Evolutionary conservation across 2,329 filamentous ascomycete species (phyloP), one percentile per base, ranked within the genome.

Genomic region (Alternaria dauci): DNA sequence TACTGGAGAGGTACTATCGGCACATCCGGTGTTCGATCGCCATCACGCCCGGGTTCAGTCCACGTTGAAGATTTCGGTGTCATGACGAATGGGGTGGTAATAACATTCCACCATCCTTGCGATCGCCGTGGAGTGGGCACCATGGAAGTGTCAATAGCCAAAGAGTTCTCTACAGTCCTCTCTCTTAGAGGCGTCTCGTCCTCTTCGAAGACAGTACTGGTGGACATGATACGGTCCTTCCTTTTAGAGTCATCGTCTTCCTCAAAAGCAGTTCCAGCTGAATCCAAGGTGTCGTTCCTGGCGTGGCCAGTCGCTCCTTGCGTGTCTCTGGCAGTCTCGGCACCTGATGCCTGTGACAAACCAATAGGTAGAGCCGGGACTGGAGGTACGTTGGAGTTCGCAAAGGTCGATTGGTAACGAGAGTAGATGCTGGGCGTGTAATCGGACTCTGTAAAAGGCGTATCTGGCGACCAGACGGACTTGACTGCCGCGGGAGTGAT

Each of bases 61-160:
- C 76, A 80, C 53, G 77, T 72, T 52, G 73, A 69, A 58, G 77
- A 71, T 69, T 74, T 66, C 47, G 78, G 65, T 62, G 81, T 75
- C 53, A 73, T 71, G 25, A 77, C 72, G 70, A 93, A 93, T 0
- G 91, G 91, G 1, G 90, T 91, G 8, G 86, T 89, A 56, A 93
- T 87, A 66, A 91, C 84, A 69, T 92, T 91, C 91, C 91, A 93
- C 90, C 91, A 93, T 20, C 91, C 91, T 61, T 84, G 83, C 26
- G 89, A 89, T 56, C 83, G 84, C 11, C 86, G 84, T 42, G 82
- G 84, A 28, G 85, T 86, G 41, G 85, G 86, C 6, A 79, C 69
- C 20, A 76, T 65, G 16, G 69, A 68, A 3, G 78, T 79, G 50
- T 81, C 76, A 25, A 80, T 67, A 47, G 73, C 66, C 43, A 79